A percentile compares a stretch with the other conserved stretches of the same genome.
phyloP scores from a whole-genome alignment of 1,284 basidiomycete species.

The Heterobasidion occidentale region DNA sequence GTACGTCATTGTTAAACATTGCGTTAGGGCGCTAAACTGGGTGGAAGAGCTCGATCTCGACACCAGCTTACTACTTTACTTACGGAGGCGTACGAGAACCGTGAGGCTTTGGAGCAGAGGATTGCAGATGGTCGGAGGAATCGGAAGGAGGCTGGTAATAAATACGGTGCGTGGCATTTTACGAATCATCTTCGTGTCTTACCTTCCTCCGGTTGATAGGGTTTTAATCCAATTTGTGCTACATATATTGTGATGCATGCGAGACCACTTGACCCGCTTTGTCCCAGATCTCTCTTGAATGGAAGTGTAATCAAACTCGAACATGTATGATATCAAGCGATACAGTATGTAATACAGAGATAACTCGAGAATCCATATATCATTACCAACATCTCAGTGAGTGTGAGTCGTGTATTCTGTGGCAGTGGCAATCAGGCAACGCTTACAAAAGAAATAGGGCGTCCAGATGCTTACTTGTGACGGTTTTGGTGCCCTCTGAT shows the following conservation, averaged over 20 bases:
- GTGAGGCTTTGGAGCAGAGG: slow-evolving; percentile 69
- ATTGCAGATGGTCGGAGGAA: slow-evolving; percentile 75
- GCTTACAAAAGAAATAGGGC: not conserved
- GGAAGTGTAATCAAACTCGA: not conserved
- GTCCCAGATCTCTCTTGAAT: no score
- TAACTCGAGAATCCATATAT: not conserved
- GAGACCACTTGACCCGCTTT: no score
- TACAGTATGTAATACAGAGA: not conserved
- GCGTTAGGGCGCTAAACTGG: slow-evolving; percentile 55
- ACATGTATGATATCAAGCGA: not conserved
- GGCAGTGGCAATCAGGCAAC: not conserved
- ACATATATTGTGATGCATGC: no score
- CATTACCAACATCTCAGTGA: not conserved
- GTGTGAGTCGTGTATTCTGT: not conserved
- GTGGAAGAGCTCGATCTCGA: slow-evolving; percentile 58
- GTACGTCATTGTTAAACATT: not conserved
- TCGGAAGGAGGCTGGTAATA: slow-evolving; percentile 79
- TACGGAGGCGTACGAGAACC: slow-evolving; percentile 70
- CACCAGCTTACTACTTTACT: slow-evolving; percentile 73
- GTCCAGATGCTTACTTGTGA: slow-evolving; percentile 18
- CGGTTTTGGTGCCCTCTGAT: slow-evolving; percentile 64
- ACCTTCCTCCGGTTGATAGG: no score
- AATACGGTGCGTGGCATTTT: slow-evolving; percentile 54
- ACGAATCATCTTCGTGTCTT: no score
- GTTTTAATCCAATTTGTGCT: no score